Evolutionary conservation across 345 rosid species (phyloP).

Genomic region (Garcia nutans): DNA sequence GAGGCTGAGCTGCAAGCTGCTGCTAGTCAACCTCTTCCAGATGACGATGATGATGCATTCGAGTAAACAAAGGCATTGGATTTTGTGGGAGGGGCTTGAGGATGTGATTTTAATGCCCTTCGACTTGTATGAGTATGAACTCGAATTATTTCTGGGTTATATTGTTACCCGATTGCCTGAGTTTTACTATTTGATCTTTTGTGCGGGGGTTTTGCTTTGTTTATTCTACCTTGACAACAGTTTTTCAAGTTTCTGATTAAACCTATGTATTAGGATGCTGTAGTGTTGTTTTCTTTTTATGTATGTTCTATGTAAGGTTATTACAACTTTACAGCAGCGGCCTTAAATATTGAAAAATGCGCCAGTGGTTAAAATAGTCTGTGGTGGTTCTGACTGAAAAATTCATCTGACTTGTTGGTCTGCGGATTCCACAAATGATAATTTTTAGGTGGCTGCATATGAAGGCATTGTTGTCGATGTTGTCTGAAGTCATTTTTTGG

Average conservation of each 20-base stretch:
- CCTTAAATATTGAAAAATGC: too few species aligned
- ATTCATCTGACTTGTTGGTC: too few species aligned
- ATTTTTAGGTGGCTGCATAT: too few species aligned
- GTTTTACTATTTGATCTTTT: constrained; percentile 9
- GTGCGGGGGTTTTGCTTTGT: constrained; percentile 7
- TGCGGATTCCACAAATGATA: too few species aligned
- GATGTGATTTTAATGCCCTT: constrained; percentile 16
- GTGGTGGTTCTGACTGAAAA: too few species aligned
- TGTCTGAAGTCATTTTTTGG: too few species aligned
- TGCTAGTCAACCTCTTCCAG: constrained; percentile 81
- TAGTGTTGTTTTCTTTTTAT: too few species aligned
- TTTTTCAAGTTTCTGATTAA: neutral
- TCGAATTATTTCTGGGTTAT: constrained; percentile 11
- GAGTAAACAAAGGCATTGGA: constrained; percentile 32
- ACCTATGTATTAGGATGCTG: too few species aligned
- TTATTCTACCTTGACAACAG: constrained; percentile 2
- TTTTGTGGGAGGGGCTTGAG: neutral
- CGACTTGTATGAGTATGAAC: constrained; percentile 10
- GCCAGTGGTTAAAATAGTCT: too few species aligned
- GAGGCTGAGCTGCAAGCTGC: constrained; percentile 75
- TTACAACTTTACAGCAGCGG: too few species aligned
- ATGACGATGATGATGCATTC: constrained; percentile 62
- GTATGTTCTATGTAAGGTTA: too few species aligned
- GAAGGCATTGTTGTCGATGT: too few species aligned
- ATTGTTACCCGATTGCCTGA: constrained; percentile 5